Evolutionary conservation across 148 eudicot species (phyloP), one percentile per base, ranked within the genome.

Genomic region (Linanthus parryae): DNA sequence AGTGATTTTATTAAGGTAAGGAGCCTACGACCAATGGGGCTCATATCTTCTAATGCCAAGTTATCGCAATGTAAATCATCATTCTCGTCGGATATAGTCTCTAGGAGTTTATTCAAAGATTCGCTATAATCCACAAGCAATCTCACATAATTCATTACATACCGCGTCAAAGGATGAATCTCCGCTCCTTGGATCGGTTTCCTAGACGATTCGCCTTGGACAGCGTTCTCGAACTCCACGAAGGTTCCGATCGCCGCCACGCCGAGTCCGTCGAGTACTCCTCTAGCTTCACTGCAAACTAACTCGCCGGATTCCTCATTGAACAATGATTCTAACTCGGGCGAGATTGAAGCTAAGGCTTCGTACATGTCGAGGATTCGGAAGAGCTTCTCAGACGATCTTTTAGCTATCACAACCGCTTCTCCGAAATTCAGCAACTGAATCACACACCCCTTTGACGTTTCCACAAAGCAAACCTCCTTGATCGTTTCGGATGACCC

Each of bases 111-210:
- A 69, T 84, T 79, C 38, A 92, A 56, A 10, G 91, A 66, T 31
- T 64, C 71, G 54, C 88, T 71, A 44, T 92, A 92, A 77, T 84
- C 99, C 31, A 79, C 94, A 36, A 92, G 62, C 59, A 92, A 71
- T 49, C 72, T 88, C 14, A 77, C 77, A 65, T 94, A 94, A 68
- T 94, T 94, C 99, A 94, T 88, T 14, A 88, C 96, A 66, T 94
- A 94, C 0, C 99, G 71, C 0, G 88, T 65, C 41, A 94, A 49
- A 0, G 99, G 99, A 24, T 94, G 99, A 61, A 94, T 73, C 55
- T 80, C 95, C 24, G 84, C 96, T 14, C 82, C 84, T 24, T 69
- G 88, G 14, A 66, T 57, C 0, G 82, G 73, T 48, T 68, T 82
- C 67, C 64, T 67, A 0, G 95, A 77, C 1, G 78, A 21, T 52